Evolutionary conservation across 2,329 filamentous ascomycete genomes (phyloP).

Genomic region (Scedosporium minutisporum): DNA sequence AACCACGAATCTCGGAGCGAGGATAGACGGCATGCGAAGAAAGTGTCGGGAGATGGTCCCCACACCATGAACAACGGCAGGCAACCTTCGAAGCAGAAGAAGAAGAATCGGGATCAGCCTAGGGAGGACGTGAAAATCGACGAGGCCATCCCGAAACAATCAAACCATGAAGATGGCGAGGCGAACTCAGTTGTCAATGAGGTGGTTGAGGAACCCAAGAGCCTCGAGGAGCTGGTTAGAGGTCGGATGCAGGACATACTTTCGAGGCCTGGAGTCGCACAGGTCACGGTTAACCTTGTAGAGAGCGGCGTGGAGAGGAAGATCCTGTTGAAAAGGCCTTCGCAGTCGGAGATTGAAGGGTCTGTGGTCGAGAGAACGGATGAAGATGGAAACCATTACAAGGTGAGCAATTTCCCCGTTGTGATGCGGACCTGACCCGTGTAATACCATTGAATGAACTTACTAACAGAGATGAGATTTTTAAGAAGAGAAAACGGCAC

Average conservation of each 20-base stretch:
- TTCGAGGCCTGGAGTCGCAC: background rate
- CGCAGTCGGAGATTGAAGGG: background rate
- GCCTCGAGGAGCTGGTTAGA: background rate
- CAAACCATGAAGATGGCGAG: background rate
- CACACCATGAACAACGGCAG: background rate
- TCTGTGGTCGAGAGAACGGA: background rate
- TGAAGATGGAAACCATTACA: background rate
- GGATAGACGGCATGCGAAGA: background rate
- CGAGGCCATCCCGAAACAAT: background rate
- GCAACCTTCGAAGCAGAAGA: background rate
- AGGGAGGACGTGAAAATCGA: background rate
- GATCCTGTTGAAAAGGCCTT: background rate
- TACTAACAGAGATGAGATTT: background rate
- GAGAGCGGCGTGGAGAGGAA: background rate
- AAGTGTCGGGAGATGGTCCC: background rate
- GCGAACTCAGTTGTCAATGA: background rate
- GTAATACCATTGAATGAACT: too few species aligned
- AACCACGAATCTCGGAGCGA: too few species aligned
- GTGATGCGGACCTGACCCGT: too few species aligned
- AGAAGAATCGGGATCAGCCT: background rate
- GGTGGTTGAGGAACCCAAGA: background rate
- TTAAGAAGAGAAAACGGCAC: background rate
- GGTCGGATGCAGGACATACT: background rate
- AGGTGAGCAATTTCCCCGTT: background rate
- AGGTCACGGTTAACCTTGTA: background rate